phyloP scores from a whole-genome alignment of 179 eudicot genomes.

The Nepenthes alata region DNA sequence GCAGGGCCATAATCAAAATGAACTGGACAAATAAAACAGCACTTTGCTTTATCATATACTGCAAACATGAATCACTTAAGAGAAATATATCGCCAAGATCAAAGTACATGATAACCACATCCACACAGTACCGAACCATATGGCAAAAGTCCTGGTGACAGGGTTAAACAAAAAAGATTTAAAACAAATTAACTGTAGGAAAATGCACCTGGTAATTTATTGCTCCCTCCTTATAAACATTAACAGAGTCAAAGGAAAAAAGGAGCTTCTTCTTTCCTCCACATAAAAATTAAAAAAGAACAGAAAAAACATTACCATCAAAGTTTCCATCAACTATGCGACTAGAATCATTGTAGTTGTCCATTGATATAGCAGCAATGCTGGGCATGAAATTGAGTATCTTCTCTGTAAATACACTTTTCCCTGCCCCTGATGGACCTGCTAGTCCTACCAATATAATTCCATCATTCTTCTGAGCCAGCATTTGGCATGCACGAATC shows the following conservation, averaged over 20 bases:
- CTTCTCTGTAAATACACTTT: slow-evolving; percentile 57
- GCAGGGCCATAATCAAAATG: too few species aligned
- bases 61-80: not conserved
- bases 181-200: not conserved
- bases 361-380: slow-evolving; percentile 66
- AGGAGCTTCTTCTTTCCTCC: too few species aligned
- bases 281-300: not conserved
- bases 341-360: slow-evolving; percentile 66
- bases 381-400: slow-evolving; percentile 59
- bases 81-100: not conserved
- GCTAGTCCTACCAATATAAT: slow-evolving; percentile 57
- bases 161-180: too few species aligned
- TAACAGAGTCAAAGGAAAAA: too few species aligned
- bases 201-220: too few species aligned
- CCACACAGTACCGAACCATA: not conserved
- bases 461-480: slow-evolving; percentile 60
- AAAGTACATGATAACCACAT: too few species aligned
- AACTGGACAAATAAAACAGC: too few species aligned
- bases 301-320: slow-evolving; percentile 34
- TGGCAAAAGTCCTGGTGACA: not conserved
- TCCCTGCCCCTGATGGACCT: slow-evolving; percentile 78
- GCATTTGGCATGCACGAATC: slow-evolving; percentile 58
- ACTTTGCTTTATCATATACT: too few species aligned
- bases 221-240: too few species aligned
- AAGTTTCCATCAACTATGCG: slow-evolving; percentile 60